Evolutionary conservation across 108 stramenopile genomes (phyloP).

Genomic region (Licmophora abbreviata): DNA sequence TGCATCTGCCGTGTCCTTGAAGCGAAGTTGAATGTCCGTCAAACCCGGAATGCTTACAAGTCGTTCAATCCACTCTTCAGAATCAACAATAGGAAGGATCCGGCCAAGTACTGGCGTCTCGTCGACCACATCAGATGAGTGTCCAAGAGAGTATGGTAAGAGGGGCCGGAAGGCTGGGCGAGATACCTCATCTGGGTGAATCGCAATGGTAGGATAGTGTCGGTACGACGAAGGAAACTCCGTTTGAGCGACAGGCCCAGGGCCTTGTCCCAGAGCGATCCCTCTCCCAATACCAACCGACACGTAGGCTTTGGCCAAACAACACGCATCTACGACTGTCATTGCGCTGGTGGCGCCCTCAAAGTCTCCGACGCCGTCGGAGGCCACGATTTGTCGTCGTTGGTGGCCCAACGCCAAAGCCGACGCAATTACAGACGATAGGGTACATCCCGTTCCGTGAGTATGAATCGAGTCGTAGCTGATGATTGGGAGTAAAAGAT

Average conservation of each 20-base stretch:
- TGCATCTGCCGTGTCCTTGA: constrained; percentile 64
- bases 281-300: constrained; percentile 66
- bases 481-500: no score
- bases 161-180: constrained; percentile 22
- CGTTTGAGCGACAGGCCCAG: constrained; percentile 78
- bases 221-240: constrained; percentile 53
- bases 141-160: constrained; percentile 11
- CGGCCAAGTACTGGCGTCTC: constrained; percentile 38
- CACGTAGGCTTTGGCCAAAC: constrained; percentile 81
- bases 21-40: constrained; percentile 71
- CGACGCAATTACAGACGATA: constrained; percentile 82
- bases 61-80: constrained; percentile 54
- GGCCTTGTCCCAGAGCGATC: constrained; percentile 66
- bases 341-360: constrained; percentile 50
- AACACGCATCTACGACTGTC: constrained; percentile 62
- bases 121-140: constrained; percentile 8
- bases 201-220: constrained; percentile 53
- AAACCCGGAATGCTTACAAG: constrained; percentile 33
- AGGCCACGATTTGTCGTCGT: constrained; percentile 23
- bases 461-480: constrained; percentile 71
- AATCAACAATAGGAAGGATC: constrained; percentile 77
- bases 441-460: constrained; percentile 88
- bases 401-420: constrained; percentile 71
- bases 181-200: constrained; percentile 19
- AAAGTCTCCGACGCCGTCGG: constrained; percentile 1